Conservation (phyloP, 768 basidiomycete species). For the Pluteus cervinus region DNA sequence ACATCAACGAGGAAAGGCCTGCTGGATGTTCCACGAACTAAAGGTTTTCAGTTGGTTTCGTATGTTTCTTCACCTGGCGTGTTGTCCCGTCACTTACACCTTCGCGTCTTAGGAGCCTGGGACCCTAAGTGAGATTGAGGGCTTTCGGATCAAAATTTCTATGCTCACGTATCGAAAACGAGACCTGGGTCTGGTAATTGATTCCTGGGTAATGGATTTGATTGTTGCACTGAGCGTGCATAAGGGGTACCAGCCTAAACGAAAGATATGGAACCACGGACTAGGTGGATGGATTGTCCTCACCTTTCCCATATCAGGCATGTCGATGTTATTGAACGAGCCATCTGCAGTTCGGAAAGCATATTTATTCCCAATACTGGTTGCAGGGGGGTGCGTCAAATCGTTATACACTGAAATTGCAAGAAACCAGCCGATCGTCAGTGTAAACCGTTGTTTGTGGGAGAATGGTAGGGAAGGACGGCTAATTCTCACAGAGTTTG, state of each 20-base stretch:
- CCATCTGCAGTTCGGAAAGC: slow-evolving; percentile 76
- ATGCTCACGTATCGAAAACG: slow-evolving; percentile 67
- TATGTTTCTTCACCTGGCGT: too few species aligned
- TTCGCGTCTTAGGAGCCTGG: slow-evolving; percentile 58
- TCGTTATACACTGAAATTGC: slow-evolving; percentile 86
- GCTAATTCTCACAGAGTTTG: slow-evolving; percentile 43
- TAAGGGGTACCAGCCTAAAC: slow-evolving; percentile 64
- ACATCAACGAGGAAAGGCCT: slow-evolving; percentile 76
- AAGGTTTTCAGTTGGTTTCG: too few species aligned
- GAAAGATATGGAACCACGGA: slow-evolving; percentile 1
- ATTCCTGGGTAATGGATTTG: slow-evolving; percentile 54
- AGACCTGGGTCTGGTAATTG: slow-evolving; percentile 76
- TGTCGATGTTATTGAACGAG: slow-evolving; percentile 62
- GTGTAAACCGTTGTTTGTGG: slow-evolving; percentile 1
- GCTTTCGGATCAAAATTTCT: not conserved
- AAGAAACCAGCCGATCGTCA: too few species aligned
- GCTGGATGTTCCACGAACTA: slow-evolving; percentile 75
- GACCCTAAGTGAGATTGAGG: too few species aligned
- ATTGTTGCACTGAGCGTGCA: slow-evolving; percentile 76
- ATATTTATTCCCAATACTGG: slow-evolving; percentile 55
- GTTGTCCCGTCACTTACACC: too few species aligned
- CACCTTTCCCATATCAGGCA: slow-evolving; percentile 67
- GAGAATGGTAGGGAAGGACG: not conserved
- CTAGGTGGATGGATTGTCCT: not conserved
- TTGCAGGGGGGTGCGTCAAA: slow-evolving; percentile 71